phyloP scores from a whole-genome alignment of 2,329 filamentous ascomycete genomes.

The Macrophomina pseudophaseolina region DNA sequence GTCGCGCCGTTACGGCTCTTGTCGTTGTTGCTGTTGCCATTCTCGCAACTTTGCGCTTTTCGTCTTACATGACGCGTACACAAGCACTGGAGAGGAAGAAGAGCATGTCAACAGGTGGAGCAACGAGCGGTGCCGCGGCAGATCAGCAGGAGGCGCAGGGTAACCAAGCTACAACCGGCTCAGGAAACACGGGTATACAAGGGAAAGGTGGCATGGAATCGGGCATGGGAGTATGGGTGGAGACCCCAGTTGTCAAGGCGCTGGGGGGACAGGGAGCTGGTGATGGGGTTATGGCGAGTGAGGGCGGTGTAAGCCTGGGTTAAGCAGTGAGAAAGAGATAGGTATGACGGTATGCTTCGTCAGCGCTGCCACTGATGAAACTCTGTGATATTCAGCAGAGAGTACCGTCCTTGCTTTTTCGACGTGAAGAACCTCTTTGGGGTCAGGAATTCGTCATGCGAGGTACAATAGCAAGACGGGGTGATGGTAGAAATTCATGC shows the following conservation, averaged over 20 bases:
- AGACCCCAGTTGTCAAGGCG: neutral
- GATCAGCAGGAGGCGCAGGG: slow-evolving; percentile 2
- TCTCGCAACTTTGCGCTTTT: slow-evolving; percentile 47
- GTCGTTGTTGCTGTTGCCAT: slow-evolving; percentile 54
- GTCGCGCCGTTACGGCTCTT: slow-evolving; percentile 67
- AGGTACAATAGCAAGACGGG: neutral
- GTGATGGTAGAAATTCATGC: neutral
- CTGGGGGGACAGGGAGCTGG: slow-evolving; percentile 7
- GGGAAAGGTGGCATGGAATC: neutral
- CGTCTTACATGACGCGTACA: slow-evolving; percentile 46
- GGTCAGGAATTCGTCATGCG: slow-evolving; percentile 8
- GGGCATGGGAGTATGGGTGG: neutral
- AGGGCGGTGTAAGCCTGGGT: slow-evolving; percentile 27
- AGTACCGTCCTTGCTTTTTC: neutral
- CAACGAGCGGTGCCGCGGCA: neutral
- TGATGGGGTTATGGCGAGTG: slow-evolving; percentile 23
- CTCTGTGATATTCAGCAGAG: no score
- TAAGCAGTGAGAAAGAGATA: neutral
- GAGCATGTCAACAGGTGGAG: slow-evolving; percentile 30
- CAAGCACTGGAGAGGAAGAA: slow-evolving; percentile 47
- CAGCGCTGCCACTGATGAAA: neutral
- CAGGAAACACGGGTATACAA: neutral
- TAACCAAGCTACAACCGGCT: neutral
- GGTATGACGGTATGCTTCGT: neutral
- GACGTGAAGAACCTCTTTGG: neutral